phyloP scores from a whole-genome alignment of 2,329 filamentous ascomycete genomes.

The Harringtonia aguacate region DNA sequence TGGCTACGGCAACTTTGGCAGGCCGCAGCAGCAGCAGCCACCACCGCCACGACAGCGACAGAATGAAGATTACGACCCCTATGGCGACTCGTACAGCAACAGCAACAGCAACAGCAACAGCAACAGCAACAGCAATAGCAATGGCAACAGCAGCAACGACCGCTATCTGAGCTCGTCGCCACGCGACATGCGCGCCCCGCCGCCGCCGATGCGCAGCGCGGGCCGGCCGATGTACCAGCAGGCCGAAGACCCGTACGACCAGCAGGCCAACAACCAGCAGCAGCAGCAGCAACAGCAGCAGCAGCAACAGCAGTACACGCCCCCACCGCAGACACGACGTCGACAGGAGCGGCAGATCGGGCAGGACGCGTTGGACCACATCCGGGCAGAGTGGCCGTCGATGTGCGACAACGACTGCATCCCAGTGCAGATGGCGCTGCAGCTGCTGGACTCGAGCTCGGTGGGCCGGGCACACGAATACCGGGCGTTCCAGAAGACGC shows the following conservation, averaged over 20 bases:
- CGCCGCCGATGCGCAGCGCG: neutral
- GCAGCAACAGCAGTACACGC: constrained; percentile 14
- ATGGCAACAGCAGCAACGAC: constrained; percentile 21
- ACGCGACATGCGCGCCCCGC: neutral
- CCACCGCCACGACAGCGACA: neutral
- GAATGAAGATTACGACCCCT: constrained; percentile 38
- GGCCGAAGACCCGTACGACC: neutral
- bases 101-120: constrained; percentile 27
- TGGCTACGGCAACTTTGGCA: constrained; percentile 32
- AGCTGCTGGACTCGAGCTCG: constrained; percentile 88
- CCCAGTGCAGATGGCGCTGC: constrained; percentile 87
- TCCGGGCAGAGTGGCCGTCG: constrained; percentile 81
- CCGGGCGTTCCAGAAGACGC: constrained; percentile 70
- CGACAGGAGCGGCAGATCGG: constrained; percentile 39
- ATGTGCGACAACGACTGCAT: constrained; percentile 85
- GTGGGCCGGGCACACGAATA: constrained; percentile 86
- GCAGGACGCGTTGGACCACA: constrained; percentile 61
- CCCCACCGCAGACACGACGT: neutral
- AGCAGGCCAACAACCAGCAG: constrained; percentile 3
- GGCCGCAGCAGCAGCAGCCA: constrained; percentile 11
- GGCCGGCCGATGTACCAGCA: constrained; percentile 5
- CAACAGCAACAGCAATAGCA: constrained; percentile 26
- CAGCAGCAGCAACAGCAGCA: constrained; percentile 14
- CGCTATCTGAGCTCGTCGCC: constrained; percentile 16
- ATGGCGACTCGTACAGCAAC: constrained; percentile 32